Evolutionary conservation across 2,329 filamentous ascomycete genomes (phyloP).

Genomic region (Cordyceps tenuipes): DNA sequence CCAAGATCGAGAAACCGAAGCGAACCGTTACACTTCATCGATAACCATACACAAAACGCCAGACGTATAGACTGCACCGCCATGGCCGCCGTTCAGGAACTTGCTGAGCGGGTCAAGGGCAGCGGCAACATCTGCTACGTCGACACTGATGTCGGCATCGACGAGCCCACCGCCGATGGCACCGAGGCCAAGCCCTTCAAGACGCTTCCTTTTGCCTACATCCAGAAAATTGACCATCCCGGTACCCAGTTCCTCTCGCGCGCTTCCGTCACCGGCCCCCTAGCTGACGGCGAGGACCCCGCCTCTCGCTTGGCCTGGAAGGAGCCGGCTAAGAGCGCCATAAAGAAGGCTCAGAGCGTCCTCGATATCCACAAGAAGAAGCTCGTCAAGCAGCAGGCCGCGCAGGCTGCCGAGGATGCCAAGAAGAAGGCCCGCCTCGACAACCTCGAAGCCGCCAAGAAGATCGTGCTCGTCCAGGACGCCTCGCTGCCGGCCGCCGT

Average conservation of each 20-base stretch:
- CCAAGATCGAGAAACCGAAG: neutral
- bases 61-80: conserved; percentile 12
- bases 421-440: conserved; percentile 62
- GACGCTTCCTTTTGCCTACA: conserved; percentile 67
- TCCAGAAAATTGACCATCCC: conserved; percentile 54
- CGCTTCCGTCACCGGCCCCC: conserved; percentile 54
- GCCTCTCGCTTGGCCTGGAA: conserved; percentile 64
- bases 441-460: conserved; percentile 66
- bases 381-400: conserved; percentile 66
- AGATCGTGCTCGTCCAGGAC: conserved; percentile 62
- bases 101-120: conserved; percentile 42
- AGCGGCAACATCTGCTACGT: conserved; percentile 54
- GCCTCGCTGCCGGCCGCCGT: conserved; percentile 62
- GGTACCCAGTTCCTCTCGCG: conserved; percentile 59
- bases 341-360: conserved; percentile 75
- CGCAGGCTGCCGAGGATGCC: conserved; percentile 63
- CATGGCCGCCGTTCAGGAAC: conserved; percentile 40
- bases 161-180: conserved; percentile 59
- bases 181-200: conserved; percentile 72
- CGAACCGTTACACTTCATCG: neutral
- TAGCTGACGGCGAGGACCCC: conserved; percentile 55
- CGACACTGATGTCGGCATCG: conserved; percentile 70
- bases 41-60: neutral
- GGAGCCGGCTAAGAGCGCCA: conserved; percentile 69
- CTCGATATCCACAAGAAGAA: conserved; percentile 77